phyloP scores from a whole-genome alignment of 2,329 filamentous ascomycete genomes.

The Paecilomyces fulvus region DNA sequence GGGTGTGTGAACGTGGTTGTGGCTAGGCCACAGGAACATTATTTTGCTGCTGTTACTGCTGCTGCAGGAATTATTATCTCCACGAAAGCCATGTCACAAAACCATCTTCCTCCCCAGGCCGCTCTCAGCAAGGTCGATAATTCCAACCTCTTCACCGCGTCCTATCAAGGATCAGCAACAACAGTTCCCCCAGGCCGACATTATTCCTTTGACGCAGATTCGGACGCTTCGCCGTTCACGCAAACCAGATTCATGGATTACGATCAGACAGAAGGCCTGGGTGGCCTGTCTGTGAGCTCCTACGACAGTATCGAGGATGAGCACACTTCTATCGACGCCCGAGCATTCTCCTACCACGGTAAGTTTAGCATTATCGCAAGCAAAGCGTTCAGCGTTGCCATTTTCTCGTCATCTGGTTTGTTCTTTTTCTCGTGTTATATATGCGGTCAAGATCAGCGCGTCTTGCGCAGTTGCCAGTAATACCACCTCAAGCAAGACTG shows the following conservation, averaged over 20 bases:
- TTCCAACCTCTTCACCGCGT: neutral
- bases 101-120: slow-evolving; percentile 1
- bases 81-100: slow-evolving; percentile 1
- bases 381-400: slow-evolving; percentile 27
- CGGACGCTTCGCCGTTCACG: slow-evolving; percentile 6
- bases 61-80: neutral
- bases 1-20: neutral
- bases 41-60: neutral
- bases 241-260: slow-evolving; percentile 27
- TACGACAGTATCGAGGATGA: slow-evolving; percentile 35
- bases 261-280: slow-evolving; percentile 33
- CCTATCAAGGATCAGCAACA: neutral
- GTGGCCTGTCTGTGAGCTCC: slow-evolving; percentile 33
- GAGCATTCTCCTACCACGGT: slow-evolving; percentile 33
- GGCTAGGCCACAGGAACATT: neutral
- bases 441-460: neutral
- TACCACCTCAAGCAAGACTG: neutral
- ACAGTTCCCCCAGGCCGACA: slow-evolving; percentile 15
- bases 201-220: slow-evolving; percentile 31
- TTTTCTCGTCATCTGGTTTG: slow-evolving; percentile 20
- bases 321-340: slow-evolving; percentile 27
- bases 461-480: neutral
- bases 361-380: slow-evolving; percentile 21
- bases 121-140: neutral
- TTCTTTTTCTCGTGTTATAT: slow-evolving; percentile 4